Evolutionary conservation across 208 protist species (phyloP).

Genomic region (Trypanosoma caninum): DNA sequence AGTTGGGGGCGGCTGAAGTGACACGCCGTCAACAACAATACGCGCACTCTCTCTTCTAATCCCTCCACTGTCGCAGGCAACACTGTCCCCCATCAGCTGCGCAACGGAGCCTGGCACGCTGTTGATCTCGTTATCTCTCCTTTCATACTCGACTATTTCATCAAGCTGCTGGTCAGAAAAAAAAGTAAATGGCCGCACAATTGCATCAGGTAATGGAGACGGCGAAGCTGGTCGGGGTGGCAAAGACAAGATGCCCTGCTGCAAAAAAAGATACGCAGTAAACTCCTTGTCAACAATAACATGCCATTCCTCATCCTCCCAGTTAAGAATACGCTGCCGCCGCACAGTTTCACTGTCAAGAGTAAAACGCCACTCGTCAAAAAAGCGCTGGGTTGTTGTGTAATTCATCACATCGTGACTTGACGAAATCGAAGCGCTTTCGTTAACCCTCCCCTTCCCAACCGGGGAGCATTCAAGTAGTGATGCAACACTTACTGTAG

Average conservation of each 20-base stretch:
- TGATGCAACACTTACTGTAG: background rate
- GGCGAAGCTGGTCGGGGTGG: background rate
- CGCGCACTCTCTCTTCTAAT: no score
- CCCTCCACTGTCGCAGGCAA: no score
- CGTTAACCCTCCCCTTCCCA: background rate
- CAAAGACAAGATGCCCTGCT: background rate
- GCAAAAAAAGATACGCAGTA: constrained; percentile 2
- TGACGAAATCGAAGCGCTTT: background rate
- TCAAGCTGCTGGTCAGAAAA: background rate
- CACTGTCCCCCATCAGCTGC: no score
- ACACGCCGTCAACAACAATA: no score
- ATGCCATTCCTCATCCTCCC: constrained; percentile 69
- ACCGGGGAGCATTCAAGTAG: no score
- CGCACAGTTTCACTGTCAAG: constrained; percentile 52
- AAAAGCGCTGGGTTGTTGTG: constrained; percentile 73
- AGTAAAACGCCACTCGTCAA: constrained; percentile 59
- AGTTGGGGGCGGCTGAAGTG: no score
- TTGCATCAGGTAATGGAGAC: background rate
- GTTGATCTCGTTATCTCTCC: background rate
- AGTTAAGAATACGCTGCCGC: constrained; percentile 62
- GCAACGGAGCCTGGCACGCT: no score
- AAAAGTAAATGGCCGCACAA: constrained; percentile 7
- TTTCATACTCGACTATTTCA: background rate
- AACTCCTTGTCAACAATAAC: constrained; percentile 17
- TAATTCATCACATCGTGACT: constrained; percentile 41